Evolutionary conservation across 768 basidiomycete genomes (phyloP).

Genomic region (Lyophyllum decastes): DNA sequence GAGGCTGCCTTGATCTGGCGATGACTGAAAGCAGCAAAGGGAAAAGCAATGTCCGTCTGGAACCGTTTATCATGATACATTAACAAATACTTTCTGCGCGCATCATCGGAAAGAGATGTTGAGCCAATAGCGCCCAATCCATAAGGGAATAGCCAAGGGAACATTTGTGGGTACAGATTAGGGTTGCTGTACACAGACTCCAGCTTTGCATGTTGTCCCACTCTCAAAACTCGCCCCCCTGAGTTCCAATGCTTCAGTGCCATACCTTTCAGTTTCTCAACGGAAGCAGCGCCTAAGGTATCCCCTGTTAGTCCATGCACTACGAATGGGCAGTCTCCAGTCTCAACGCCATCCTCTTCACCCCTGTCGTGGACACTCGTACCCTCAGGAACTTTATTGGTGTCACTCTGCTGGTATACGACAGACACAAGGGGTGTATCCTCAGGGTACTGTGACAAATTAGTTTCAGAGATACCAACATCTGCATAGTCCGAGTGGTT

Average conservation of each 20-base stretch:
- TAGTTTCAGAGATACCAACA: conserved; percentile 28
- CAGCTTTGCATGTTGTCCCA: conserved; percentile 23
- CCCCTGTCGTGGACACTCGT: background rate
- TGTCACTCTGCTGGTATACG: conserved; percentile 12
- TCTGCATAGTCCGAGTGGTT: conserved; percentile 37
- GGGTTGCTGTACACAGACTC: conserved; percentile 33
- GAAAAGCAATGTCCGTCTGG: no score
- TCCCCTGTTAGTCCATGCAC: conserved; percentile 37
- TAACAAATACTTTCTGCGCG: no score
- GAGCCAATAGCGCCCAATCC: conserved; percentile 7
- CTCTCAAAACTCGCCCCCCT: conserved; percentile 22
- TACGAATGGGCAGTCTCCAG: conserved; percentile 35
- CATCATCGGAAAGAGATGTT: background rate
- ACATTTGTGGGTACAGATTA: background rate
- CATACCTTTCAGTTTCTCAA: conserved; percentile 16
- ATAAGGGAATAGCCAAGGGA: background rate
- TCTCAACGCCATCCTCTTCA: conserved; percentile 26
- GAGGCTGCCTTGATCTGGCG: no score
- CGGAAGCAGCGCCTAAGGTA: conserved; percentile 19
- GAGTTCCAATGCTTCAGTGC: conserved; percentile 17
- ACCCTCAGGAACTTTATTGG: background rate
- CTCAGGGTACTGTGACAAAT: conserved; percentile 22
- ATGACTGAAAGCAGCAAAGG: no score
- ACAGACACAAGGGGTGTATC: conserved; percentile 23
- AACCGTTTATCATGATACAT: no score